Evolutionary conservation across 2,329 filamentous ascomycete species (phyloP), one percentile per base, ranked within the genome.

Genomic region (Nigrospora oryzae): DNA sequence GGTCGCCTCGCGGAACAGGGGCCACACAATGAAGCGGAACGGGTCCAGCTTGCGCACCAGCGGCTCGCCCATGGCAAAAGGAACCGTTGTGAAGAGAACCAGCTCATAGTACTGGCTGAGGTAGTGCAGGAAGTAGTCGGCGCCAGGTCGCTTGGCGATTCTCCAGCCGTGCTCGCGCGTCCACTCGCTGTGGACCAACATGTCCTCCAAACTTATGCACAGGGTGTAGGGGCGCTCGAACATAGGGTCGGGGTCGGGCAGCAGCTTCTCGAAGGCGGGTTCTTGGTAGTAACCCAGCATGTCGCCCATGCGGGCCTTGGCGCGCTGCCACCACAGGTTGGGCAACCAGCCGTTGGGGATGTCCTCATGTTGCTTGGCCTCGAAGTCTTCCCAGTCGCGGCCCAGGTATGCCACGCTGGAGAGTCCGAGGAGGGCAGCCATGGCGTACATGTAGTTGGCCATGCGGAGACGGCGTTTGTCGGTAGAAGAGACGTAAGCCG

Each of bases 41-140:
- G 91, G 93, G 61, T 98, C 93, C 48, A 98, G 74, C 68, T 98
- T 98, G 58, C 88, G 83, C 53, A 96, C 80, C 42, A 98, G 77
- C 19, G 89, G 88, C 55, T 96, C 89, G 28, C 83, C 91, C 61
- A 88, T 85, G 59, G 81, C 83, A 58, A 83, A 88, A 1, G 91
- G 89, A 39, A 93, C 84, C 35, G 80, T 87, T 31, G 93, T 98
- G 70, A 97, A 98, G 52, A 98, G 81, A 43, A 97, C 93, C 44
- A 98, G 75, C 66, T 98, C 93, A 62, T 96, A 98, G 75, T 98
- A 97, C 65, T 96, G 90, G 67, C 87, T 91, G 40, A 98, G 77
- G 65, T 98, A 98, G 60, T 88, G 87, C 51, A 98, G 71, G 71
- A 98, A 98, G 71, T 98, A 98, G 69, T 98, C 93, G 49, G 94